These are phyloP conservation scores for Rhizophora mangle DNA, from an alignment of 345 rosid genomes.

Conservation along the genomic window DNA sequence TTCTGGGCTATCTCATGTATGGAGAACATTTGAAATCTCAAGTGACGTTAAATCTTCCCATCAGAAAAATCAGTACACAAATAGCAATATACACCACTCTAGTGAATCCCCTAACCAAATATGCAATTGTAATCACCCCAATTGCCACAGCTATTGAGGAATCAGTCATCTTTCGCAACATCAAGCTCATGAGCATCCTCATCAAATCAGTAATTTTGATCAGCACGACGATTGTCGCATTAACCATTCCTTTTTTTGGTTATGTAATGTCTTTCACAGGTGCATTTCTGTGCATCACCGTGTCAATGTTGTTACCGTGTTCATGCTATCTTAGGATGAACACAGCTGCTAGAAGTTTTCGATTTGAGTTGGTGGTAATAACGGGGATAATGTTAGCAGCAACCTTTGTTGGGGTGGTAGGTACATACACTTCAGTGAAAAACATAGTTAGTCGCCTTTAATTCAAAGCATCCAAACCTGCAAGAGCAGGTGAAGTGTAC, in stretches of 20 bases:
- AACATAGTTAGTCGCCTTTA: conserved; percentile 46
- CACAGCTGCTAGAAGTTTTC: conserved; percentile 27
- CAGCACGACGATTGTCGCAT: conserved; percentile 53
- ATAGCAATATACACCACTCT: conserved; percentile 57
- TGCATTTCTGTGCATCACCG: conserved; percentile 49
- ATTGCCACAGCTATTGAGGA: conserved; percentile 54
- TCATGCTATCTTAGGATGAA: conserved; percentile 56
- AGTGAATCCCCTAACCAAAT: conserved; percentile 60
- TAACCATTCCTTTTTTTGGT: conserved; percentile 57
- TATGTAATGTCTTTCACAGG: conserved; percentile 66
- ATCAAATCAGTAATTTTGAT: conserved; percentile 45
- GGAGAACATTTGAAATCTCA: conserved; percentile 57
- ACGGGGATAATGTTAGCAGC: conserved; percentile 40
- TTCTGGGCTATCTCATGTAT: conserved; percentile 61
- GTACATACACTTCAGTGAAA: conserved; percentile 48
- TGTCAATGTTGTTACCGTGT: conserved; percentile 54
- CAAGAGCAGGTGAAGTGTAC: too few relatives aligned
- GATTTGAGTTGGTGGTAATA: conserved; percentile 36
- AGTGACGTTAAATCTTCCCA: conserved; percentile 63
- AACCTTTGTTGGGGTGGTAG: conserved; percentile 31
- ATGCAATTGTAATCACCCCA: conserved; percentile 48
- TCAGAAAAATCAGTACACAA: conserved; percentile 39
- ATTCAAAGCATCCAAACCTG: background rate
- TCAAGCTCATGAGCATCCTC: conserved; percentile 34
- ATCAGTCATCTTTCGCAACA: conserved; percentile 24